phyloP scores from a whole-genome alignment of 73 alveolate genomes.

The Tetrahymena malaccensis region DNA sequence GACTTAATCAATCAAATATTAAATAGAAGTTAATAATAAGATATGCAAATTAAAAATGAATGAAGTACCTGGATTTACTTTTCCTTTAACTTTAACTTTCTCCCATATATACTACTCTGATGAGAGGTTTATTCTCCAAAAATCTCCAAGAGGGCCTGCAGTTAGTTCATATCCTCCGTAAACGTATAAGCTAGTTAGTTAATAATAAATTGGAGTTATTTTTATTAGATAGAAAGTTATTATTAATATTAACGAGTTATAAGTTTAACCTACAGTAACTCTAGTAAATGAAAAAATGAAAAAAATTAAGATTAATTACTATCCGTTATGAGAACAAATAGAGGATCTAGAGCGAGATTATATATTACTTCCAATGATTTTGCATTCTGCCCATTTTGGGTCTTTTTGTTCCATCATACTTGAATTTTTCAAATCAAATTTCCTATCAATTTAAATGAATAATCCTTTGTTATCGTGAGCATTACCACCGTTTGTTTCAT shows the following conservation, averaged over 20 bases:
- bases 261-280: background rate
- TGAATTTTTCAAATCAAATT: background rate
- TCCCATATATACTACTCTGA: conserved; percentile 17
- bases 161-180: conserved; percentile 37
- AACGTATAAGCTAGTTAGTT: background rate
- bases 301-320: background rate
- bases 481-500: background rate
- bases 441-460: background rate
- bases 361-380: conserved; percentile 26
- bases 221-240: background rate
- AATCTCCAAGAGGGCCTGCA: conserved; percentile 31
- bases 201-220: background rate
- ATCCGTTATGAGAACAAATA: conserved; percentile 13
- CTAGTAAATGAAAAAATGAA: background rate
- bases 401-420: conserved; percentile 10
- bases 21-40: background rate
- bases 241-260: background rate
- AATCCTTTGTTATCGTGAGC: background rate
- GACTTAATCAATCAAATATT: background rate
- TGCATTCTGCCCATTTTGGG: conserved; percentile 39
- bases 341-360: conserved; percentile 12
- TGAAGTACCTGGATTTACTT: conserved; percentile 21
- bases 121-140: conserved; percentile 16
- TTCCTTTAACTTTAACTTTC: conserved; percentile 4
- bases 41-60: background rate